Base-by-base conservation (phyloP, 1,284 basidiomycete species). In the Agaricales sp. region DNA sequence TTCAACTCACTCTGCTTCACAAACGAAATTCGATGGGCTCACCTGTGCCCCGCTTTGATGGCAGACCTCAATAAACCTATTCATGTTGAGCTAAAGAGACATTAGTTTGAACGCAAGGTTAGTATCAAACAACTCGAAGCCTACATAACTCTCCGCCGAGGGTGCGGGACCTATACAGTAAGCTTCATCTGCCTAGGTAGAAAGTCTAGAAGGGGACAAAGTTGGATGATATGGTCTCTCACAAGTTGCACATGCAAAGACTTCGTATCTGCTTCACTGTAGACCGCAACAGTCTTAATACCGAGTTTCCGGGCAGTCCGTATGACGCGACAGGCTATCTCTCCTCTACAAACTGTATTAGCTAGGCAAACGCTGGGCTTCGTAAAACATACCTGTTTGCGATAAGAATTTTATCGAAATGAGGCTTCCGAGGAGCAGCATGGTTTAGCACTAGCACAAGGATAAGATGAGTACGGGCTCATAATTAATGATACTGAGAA, bases 241-340 rank as follows among this genome's bases (percentile, higher is more conserved):
- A 83, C 83, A 67, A 87, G 63, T 52, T 76, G 67, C 19, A 92
- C 92, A 64, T 95, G 92, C 49, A 92, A 64, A 0, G 88, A 77
- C 55, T 82, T 70, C 21, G 73, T 74, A 57, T 97, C 93, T 4
- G 82, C 89, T 45, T 92, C 86, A 50, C 87, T 91, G 62, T 87
- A 96, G 23, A 96, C 88, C 1, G 92, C 91, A 14, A 96, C 89
- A 0, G 88, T 92, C 71, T 78, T 82, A 59, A 96, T 83, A 1
- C 92, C 92, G 0, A 96, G 71, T 59, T 87, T 85, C 64, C 73
- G 80, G n/a, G 89, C 89, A 0, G 93, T 93, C 39, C 87, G 80
- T 54, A 94, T 93, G 48, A 96, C 87, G 37, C 93, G 81, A 62
- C 91, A 92, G 2, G 93, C 93, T 53, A 96, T 96, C 67, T 97